phyloP scores from a whole-genome alignment of 768 basidiomycete species.

The Phylloporus arenicola region DNA sequence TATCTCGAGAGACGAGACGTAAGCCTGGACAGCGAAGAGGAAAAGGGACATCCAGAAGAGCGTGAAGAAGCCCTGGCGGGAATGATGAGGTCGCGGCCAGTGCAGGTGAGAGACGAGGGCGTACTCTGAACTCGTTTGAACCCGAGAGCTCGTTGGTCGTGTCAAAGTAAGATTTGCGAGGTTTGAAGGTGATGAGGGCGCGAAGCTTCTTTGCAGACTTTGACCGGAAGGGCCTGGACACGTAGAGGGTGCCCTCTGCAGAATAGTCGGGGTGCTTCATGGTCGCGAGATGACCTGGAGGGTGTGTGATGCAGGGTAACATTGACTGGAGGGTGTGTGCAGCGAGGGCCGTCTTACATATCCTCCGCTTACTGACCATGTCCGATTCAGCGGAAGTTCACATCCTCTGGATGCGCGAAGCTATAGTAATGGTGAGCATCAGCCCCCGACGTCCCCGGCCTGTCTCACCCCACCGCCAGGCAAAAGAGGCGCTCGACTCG shows the following conservation, averaged over 20 bases:
- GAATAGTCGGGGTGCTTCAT: slow-evolving; percentile 35
- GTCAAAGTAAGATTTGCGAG: slow-evolving; percentile 83
- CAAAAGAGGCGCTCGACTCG: slow-evolving; percentile 77
- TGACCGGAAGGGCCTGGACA: slow-evolving; percentile 73
- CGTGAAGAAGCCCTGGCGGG: slow-evolving; percentile 78
- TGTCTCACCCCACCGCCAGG: slow-evolving; percentile 37
- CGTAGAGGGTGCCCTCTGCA: slow-evolving; percentile 61
- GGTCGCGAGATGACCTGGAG: slow-evolving; percentile 1
- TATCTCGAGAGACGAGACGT: slow-evolving; percentile 70
- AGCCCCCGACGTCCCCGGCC: background rate
- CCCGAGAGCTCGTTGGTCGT: slow-evolving; percentile 67
- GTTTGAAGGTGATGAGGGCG: slow-evolving; percentile 80
- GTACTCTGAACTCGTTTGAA: slow-evolving; percentile 80
- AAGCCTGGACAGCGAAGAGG: slow-evolving; percentile 73
- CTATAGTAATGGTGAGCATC: slow-evolving; percentile 66
- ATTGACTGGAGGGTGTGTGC: background rate
- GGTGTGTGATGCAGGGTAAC: slow-evolving; percentile 3
- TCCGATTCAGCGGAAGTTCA: slow-evolving; percentile 23
- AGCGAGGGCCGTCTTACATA: background rate
- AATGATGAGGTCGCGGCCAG: slow-evolving; percentile 1
- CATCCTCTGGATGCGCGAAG: slow-evolving; percentile 74
- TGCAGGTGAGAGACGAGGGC: background rate
- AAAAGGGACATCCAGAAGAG: slow-evolving; percentile 92
- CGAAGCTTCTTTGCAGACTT: slow-evolving; percentile 70
- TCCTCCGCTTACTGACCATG: background rate